Evolutionary conservation across 768 basidiomycete species (phyloP), one percentile per base, ranked within the genome.

Genomic region (Pisolithus tinctorius): DNA sequence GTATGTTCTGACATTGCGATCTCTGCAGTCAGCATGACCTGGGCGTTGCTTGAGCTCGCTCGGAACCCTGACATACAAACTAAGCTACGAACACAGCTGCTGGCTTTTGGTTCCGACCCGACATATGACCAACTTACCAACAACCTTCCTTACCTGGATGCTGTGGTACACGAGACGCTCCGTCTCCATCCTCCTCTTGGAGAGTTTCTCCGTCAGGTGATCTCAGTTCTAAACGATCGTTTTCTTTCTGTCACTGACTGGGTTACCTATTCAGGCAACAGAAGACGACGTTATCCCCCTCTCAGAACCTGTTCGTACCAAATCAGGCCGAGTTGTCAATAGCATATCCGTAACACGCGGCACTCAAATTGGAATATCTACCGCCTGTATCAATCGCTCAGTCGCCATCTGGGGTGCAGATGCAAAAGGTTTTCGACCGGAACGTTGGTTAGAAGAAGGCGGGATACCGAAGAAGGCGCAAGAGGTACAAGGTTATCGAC

Each of bases 261-360:
- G 7, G 6, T 6, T 45, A 7, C 26, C 11, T 10, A 40, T 11
- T 8, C 51, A 81, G 73, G 75, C 78, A 0, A 59, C 64, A 1
- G 64, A 73, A 51, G 83, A 86, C 58, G 79, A 83, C 51, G 61
- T 81, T 2, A 72, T 88, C 11, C 84, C 83, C 0, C 70, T 86
- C 17, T 70, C 69, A 10, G 58, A 2, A 80, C 81, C 5, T 56
- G 83, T 17, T 63, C 57, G n/a, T 14, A 76, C 75, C 0, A 54
- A 63, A 0, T 62, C 74, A 4, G 39, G 39, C 17, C n/a, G 10
- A 40, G 39, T 40, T 5, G 20, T 40, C 39, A 23, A 40, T 55
- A 0, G 80, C 79, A 63, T 85, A 45, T 42, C 68, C 4, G 64
- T 85, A 34, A 65, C 71, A 17, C 77, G 77, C 52, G 82, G 77